Conservation (phyloP, 2,329 filamentous ascomycete genomes). For the Celoporthe dispersa region DNA sequence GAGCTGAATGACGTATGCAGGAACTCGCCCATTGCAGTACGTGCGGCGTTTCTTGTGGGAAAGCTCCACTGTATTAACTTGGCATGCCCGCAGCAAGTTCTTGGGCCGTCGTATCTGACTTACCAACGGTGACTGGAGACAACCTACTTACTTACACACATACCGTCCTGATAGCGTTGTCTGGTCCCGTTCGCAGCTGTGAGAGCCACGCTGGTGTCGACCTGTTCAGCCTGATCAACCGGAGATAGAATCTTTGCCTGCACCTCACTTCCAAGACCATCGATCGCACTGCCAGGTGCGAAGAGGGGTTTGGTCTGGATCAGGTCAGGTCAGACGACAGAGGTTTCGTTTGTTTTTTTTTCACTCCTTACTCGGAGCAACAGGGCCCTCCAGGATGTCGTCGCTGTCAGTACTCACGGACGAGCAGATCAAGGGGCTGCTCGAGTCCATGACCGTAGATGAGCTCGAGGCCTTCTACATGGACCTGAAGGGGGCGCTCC, state of each 20-base stretch:
- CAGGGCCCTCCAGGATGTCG: slow-evolving; percentile 48
- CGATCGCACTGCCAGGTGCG: background rate
- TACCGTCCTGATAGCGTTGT: background rate
- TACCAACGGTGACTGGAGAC: background rate
- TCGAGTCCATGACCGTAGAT: slow-evolving; percentile 56
- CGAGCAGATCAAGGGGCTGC: slow-evolving; percentile 56
- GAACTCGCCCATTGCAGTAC: background rate
- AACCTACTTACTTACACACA: too few relatives aligned
- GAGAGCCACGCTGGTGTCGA: background rate
- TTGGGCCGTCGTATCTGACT: background rate
- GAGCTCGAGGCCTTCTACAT: slow-evolving; percentile 59
- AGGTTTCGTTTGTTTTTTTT: background rate
- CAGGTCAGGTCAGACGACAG: background rate
- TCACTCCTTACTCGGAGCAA: background rate
- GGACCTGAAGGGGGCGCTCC: slow-evolving; percentile 55
- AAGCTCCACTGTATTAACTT: background rate
- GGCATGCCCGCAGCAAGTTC: background rate
- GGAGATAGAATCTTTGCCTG: too few relatives aligned
- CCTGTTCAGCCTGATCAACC: background rate
- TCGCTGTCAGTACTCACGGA: slow-evolving; percentile 63
- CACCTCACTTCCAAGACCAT: background rate
- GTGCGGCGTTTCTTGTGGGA: background rate
- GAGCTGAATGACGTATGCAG: background rate
- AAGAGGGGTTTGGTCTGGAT: background rate
- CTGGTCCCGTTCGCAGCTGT: background rate